Evolutionary conservation across 2,329 filamentous ascomycete species (phyloP).

Genomic region (Cordyceps militaris): DNA sequence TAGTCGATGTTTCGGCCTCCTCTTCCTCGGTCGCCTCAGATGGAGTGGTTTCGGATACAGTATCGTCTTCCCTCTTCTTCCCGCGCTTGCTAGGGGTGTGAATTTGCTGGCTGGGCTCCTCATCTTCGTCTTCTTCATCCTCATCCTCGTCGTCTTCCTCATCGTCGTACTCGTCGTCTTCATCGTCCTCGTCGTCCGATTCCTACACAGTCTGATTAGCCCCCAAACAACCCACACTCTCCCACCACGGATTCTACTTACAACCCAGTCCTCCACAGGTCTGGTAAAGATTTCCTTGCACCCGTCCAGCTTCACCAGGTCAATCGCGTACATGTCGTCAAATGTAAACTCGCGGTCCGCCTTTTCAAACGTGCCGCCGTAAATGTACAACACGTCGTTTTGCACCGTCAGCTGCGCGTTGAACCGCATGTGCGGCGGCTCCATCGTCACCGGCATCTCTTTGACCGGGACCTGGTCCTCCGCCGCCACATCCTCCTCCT

Average conservation of each 20-base stretch:
- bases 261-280: conserved; percentile 76
- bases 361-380: conserved; percentile 91
- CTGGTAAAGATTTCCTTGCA: conserved; percentile 85
- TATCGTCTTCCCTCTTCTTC: conserved; percentile 44
- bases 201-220: conserved; percentile 35
- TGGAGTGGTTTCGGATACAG: conserved; percentile 26
- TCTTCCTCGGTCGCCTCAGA: conserved; percentile 33
- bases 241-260: conserved; percentile 30
- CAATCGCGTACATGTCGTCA: conserved; percentile 87
- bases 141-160: conserved; percentile 46
- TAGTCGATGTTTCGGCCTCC: conserved; percentile 40
- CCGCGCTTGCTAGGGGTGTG: conserved; percentile 49
- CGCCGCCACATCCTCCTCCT: conserved; percentile 45
- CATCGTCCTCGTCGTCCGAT: conserved; percentile 52
- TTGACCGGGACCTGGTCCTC: conserved; percentile 52
- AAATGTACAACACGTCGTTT: conserved; percentile 87
- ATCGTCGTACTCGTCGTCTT: conserved; percentile 49
- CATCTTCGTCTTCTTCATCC: conserved; percentile 43
- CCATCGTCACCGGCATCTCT: conserved; percentile 62
- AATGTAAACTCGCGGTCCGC: conserved; percentile 93
- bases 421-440: conserved; percentile 84
- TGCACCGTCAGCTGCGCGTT: conserved; percentile 88
- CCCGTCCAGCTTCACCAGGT: conserved; percentile 90
- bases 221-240: conserved; percentile 27
- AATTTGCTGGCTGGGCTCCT: conserved; percentile 34